These are phyloP conservation scores for Colletotrichum filicis DNA, from an alignment of 2,329 filamentous ascomycete genomes.

Conservation along the genomic window DNA sequence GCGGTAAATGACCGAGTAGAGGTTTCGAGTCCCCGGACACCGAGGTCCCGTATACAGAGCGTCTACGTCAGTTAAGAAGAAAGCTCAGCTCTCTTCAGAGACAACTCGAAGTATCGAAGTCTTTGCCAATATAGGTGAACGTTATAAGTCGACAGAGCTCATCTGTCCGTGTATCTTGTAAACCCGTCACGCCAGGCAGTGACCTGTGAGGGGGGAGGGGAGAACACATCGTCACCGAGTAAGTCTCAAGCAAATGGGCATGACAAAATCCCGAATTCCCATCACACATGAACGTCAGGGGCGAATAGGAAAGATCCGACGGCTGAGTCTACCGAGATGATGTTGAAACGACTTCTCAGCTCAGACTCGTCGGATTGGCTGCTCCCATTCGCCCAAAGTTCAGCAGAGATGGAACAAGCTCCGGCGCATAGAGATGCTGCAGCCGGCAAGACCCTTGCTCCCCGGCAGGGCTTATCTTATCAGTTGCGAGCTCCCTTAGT, in stretches of 20 bases:
- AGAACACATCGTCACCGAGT: background rate
- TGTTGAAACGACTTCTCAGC: slow-evolving; percentile 31
- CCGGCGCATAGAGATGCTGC: slow-evolving; percentile 14
- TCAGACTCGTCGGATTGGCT: background rate
- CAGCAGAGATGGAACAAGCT: slow-evolving; percentile 27
- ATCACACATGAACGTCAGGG: slow-evolving; percentile 8
- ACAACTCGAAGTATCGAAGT: background rate
- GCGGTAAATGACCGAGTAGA: background rate
- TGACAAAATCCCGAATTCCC: background rate
- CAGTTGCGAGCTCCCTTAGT: background rate
- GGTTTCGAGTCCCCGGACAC: background rate
- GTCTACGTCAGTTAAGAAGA: background rate
- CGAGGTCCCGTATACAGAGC: background rate
- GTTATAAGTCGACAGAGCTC: background rate
- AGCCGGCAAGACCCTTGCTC: slow-evolving; percentile 14
- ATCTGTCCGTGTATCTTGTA: background rate
- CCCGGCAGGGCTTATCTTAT: slow-evolving; percentile 9
- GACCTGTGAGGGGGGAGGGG: background rate
- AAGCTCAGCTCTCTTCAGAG: background rate
- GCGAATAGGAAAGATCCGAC: slow-evolving; percentile 12
- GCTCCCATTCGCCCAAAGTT: slow-evolving; percentile 14
- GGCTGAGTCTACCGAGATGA: slow-evolving; percentile 6
- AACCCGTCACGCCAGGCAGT: background rate
- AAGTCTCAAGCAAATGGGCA: background rate
- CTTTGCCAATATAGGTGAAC: background rate